These are phyloP conservation scores for Xylaria longipes DNA, from an alignment of 495 filamentous ascomycete genomes.

Conservation along the genomic window DNA sequence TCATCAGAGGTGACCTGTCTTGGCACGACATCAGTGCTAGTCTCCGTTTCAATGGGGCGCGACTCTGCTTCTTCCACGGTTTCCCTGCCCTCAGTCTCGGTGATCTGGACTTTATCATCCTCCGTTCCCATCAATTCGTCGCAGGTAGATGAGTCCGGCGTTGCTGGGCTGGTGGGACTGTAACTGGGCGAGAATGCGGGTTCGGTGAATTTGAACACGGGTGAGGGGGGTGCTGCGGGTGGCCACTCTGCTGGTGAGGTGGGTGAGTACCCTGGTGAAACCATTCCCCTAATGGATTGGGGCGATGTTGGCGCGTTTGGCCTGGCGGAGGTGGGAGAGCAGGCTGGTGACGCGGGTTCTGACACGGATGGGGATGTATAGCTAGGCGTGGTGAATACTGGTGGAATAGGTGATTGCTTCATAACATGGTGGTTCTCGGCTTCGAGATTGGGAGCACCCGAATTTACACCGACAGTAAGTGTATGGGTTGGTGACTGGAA, in stretches of 20 bases:
- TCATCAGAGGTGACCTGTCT: background rate
- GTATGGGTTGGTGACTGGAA: slow-evolving; percentile 8
- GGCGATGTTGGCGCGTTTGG: background rate
- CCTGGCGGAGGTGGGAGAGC: background rate
- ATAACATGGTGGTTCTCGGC: background rate
- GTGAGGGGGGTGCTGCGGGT: too few relatives aligned
- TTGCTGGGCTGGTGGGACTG: background rate
- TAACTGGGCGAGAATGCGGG: background rate
- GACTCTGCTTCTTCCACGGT: too few relatives aligned
- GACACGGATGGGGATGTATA: background rate
- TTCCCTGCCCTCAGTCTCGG: background rate
- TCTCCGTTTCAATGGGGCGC: too few relatives aligned
- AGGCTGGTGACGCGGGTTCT: background rate
- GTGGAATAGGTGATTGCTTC: background rate
- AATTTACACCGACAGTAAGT: background rate
- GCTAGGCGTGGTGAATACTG: background rate
- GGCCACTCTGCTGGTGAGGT: too few relatives aligned
- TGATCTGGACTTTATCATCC: too few relatives aligned
- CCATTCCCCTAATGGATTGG: too few relatives aligned
- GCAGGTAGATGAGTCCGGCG: too few relatives aligned
- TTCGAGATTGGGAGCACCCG: background rate
- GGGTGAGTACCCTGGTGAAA: background rate
- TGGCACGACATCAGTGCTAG: too few relatives aligned
- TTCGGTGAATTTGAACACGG: too few relatives aligned
- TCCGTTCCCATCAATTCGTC: too few relatives aligned